Percentiles rank a stretch among this genome's conserved stretches.
phyloP scores from a whole-genome alignment of 805 yeast species.

The Saturnispora serradocipensis region DNA sequence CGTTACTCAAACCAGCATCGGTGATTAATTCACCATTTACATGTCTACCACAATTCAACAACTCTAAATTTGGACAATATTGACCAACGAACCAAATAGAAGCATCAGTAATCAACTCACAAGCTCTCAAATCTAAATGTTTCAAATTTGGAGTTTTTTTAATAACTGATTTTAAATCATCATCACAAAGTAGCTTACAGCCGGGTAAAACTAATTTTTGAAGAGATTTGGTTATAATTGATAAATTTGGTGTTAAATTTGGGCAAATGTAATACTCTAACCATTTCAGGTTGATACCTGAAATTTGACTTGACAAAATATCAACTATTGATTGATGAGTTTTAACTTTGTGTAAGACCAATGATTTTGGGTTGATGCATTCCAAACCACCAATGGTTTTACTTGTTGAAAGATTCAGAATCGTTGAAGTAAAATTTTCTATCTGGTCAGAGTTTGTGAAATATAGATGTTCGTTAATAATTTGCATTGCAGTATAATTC shows the following conservation, averaged over 20 bases:
- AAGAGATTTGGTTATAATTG: constrained; percentile 34
- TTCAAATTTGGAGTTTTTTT: constrained; percentile 48
- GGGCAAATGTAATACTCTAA: constrained; percentile 83
- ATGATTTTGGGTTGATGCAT: constrained; percentile 23
- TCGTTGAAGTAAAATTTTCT: constrained; percentile 12
- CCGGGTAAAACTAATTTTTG: constrained; percentile 62
- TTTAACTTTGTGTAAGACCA: constrained; percentile 60
- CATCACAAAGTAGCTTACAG: constrained; percentile 51
- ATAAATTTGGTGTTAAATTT: constrained; percentile 44
- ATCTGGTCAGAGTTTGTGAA: constrained; percentile 42
- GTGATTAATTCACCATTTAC: constrained; percentile 57
- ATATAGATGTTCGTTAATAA: constrained; percentile 46
- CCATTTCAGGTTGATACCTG: constrained; percentile 49
- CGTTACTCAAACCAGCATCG: constrained; percentile 52
- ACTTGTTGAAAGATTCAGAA: background rate
- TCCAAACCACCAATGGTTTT: background rate
- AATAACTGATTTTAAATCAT: constrained; percentile 43
- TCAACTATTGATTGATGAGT: constrained; percentile 47
- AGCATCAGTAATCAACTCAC: constrained; percentile 66
- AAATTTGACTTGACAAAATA: constrained; percentile 29
- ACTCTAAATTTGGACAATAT: constrained; percentile 45
- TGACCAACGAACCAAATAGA: constrained; percentile 63
- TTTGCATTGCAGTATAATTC: constrained; percentile 43
- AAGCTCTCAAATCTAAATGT: constrained; percentile 72
- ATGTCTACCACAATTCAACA: constrained; percentile 77